Evolutionary conservation across 2,329 filamentous ascomycete genomes (phyloP).

Genomic region (Albifimbria verrucaria): DNA sequence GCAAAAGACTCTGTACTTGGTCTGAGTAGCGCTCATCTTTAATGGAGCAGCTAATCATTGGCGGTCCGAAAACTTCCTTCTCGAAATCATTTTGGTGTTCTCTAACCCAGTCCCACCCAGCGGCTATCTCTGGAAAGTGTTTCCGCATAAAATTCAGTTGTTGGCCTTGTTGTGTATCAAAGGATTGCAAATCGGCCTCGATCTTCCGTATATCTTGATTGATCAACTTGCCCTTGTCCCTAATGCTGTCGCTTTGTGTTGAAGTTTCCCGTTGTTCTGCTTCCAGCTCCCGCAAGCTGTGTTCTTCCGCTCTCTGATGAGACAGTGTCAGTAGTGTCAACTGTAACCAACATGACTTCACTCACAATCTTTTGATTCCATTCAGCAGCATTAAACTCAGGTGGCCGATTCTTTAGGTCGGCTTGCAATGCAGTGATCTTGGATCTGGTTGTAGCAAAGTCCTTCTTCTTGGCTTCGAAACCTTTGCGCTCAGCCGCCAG

Average conservation of each 20-base stretch:
- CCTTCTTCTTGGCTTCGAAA: constrained; percentile 48
- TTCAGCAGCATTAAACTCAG: constrained; percentile 64
- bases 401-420: constrained; percentile 57
- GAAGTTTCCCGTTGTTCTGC: constrained; percentile 34
- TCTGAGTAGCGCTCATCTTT: constrained; percentile 66
- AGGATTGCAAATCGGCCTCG: constrained; percentile 48
- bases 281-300: constrained; percentile 50
- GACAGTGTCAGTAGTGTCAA: constrained; percentile 19
- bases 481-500: constrained; percentile 50
- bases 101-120: constrained; percentile 80
- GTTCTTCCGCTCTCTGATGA: constrained; percentile 57
- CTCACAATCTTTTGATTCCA: constrained; percentile 73
- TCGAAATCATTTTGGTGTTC: constrained; percentile 67
- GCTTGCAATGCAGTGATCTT: constrained; percentile 63
- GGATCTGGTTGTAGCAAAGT: constrained; percentile 46
- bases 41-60: constrained; percentile 75
- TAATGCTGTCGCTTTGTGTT: constrained; percentile 38
- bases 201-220: constrained; percentile 34
- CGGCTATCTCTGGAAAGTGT: constrained; percentile 60
- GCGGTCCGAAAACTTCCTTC: constrained; percentile 75
- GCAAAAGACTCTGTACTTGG: constrained; percentile 50
- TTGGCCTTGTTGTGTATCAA: constrained; percentile 74
- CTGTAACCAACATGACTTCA: constrained; percentile 9
- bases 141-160: constrained; percentile 63
- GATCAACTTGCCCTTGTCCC: constrained; percentile 37